Evolutionary conservation across 129 eudicot species (phyloP).

Genomic region (Heracleum sosnowskyi): DNA sequence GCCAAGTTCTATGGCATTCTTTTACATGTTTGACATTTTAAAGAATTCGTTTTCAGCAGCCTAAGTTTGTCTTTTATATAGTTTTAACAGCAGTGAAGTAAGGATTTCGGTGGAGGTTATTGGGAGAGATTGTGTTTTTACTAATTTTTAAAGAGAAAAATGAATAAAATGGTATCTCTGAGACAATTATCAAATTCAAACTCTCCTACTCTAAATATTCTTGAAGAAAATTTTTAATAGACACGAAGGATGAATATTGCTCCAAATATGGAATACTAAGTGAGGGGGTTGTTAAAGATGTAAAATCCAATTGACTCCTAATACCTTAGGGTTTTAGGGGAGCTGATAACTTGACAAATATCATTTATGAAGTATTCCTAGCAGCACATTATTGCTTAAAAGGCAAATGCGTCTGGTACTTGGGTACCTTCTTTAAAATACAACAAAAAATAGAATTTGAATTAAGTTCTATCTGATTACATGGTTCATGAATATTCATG

Average conservation of each 20-base stretch:
- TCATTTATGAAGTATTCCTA: no score
- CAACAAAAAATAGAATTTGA: no score
- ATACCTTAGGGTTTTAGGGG: no score
- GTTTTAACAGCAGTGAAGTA: background rate
- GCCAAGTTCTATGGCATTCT: background rate
- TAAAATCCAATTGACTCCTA: no score
- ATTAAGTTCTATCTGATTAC: no score
- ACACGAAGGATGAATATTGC: background rate
- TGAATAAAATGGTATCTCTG: background rate
- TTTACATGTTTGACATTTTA: background rate
- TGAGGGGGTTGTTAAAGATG: no score
- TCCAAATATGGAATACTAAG: background rate
- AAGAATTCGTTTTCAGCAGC: background rate
- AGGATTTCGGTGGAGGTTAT: background rate
- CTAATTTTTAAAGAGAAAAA: background rate
- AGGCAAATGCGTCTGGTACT: no score
- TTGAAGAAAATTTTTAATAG: no score
- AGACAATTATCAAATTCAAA: background rate
- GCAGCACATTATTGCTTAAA: no score
- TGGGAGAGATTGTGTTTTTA: background rate
- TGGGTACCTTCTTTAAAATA: no score
- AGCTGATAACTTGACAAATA: no score
- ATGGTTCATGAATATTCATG: no score
- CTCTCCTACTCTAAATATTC: background rate
- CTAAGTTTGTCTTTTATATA: background rate